These are phyloP conservation scores for Rugosomyces carneus DNA, from an alignment of 1,284 basidiomycete species.

Conservation along the genomic window DNA sequence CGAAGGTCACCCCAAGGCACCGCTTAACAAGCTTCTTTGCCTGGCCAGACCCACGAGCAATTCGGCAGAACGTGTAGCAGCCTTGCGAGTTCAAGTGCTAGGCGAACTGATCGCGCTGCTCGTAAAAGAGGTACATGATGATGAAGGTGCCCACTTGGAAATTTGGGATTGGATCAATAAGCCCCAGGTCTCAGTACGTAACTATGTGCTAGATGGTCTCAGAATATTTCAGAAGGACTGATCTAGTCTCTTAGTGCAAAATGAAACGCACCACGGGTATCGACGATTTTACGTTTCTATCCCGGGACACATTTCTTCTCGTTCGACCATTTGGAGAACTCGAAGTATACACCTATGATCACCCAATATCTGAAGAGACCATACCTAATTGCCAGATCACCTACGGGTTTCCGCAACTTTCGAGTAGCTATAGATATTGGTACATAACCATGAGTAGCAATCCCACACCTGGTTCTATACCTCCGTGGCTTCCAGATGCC, in stretches of 20 bases:
- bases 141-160: constrained; percentile 32
- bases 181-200: constrained; percentile 31
- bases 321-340: constrained; percentile 38
- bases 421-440: constrained; percentile 38
- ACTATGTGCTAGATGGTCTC: background rate
- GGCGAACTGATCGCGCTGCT: constrained; percentile 40
- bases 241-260: constrained; percentile 26
- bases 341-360: constrained; percentile 40
- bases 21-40: constrained; percentile 31
- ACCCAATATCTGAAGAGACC: constrained; percentile 25
- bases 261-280: constrained; percentile 33
- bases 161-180: constrained; percentile 42
- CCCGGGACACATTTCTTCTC: constrained; percentile 36
- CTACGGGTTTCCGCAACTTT: constrained; percentile 37
- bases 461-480: constrained; percentile 34
- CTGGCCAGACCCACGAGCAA: constrained; percentile 23
- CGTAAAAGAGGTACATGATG: constrained; percentile 37
- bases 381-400: constrained; percentile 28
- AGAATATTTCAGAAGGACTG: background rate
- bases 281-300: constrained; percentile 47
- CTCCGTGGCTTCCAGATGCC: constrained; percentile 9
- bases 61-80: constrained; percentile 29
- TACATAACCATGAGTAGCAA: constrained; percentile 45
- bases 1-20: constrained; percentile 39
- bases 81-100: constrained; percentile 42